Base-by-base conservation (phyloP, 2,329 filamentous ascomycete species). In the Neodidymelliopsis sp. region DNA sequence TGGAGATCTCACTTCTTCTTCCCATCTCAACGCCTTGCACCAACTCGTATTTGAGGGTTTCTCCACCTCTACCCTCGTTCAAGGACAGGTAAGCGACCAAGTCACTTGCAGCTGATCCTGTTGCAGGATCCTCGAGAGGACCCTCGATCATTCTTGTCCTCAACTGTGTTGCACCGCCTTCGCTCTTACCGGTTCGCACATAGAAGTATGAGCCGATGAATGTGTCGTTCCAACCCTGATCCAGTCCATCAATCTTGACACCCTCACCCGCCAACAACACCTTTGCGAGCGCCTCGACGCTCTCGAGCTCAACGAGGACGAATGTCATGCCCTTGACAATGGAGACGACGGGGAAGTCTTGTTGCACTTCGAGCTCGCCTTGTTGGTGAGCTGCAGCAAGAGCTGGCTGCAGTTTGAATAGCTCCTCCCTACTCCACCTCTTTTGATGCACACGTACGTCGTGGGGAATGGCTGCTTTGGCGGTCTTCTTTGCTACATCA, bases 241-340 rank as follows among this genome's bases (percentile, higher is more conserved):
- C 77, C 13, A 79, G 63, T 30, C 60, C 67, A 12, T 59, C 69
- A 30, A 76, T 62, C 10, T 74, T 37, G 10, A 66, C 44, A 19
- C 44, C 64, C 22, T 61, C 58, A 24, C 67, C 61, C 3, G 59
- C 57, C 22, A 71, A 57, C 3, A 77, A 74, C 9, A 78, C 69
- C 10, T 70, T 59, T 4, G 73, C 78, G 13, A 93, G 76, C 6
- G 81, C 78, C 22, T 84, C 83, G 8, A 90, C 70, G 43, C 78
- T 79, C 0, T 82, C 76, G 16, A 94, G 75, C 57, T 82, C 74
- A 11, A 88, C 76, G 23, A 90, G 79, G n/a, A 84, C 72, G 69
- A 91, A 91, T 1, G 83, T 83, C 85, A 92, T 88, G 36, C 89
- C 89, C 33, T 83, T 84, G 25, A 91, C 88, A 34, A 91, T 76